A percentile compares a stretch with the other conserved stretches of the same genome.
Conservation (phyloP, 169 alveolate species). For the Plasmodium gonderi region DNA sequence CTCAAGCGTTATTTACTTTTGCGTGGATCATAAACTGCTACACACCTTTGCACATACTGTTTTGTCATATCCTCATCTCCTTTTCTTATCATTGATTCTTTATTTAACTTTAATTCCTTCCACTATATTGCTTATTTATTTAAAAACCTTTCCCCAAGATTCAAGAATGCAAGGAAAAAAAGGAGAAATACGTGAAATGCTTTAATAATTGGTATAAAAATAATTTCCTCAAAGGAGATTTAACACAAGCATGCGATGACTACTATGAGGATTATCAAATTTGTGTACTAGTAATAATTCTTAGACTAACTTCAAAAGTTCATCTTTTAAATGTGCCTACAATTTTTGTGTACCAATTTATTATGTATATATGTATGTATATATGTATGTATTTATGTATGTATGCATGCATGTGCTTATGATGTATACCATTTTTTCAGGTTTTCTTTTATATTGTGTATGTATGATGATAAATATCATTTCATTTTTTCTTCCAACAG, state of each 20-base stretch:
- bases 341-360: neutral
- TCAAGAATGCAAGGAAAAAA: conserved; percentile 77
- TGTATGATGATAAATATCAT: neutral
- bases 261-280: conserved; percentile 80
- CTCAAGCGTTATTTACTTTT: neutral
- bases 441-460: neutral
- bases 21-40: neutral
- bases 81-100: conserved; percentile 3
- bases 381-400: neutral
- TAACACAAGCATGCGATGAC: conserved; percentile 79
- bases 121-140: neutral
- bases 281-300: conserved; percentile 77
- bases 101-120: neutral
- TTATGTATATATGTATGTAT: neutral
- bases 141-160: conserved; percentile 16
- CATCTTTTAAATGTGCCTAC: neutral
- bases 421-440: neutral
- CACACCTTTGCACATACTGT: neutral
- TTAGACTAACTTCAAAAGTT: neutral
- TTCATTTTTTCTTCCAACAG: conserved; percentile 9
- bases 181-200: conserved; percentile 80
- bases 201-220: conserved; percentile 82
- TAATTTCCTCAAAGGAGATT: conserved; percentile 83
- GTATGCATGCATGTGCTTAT: neutral
- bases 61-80: neutral